Evolutionary conservation across 1,284 basidiomycete genomes (phyloP).

Genomic region (Fomitopsis betulina): DNA sequence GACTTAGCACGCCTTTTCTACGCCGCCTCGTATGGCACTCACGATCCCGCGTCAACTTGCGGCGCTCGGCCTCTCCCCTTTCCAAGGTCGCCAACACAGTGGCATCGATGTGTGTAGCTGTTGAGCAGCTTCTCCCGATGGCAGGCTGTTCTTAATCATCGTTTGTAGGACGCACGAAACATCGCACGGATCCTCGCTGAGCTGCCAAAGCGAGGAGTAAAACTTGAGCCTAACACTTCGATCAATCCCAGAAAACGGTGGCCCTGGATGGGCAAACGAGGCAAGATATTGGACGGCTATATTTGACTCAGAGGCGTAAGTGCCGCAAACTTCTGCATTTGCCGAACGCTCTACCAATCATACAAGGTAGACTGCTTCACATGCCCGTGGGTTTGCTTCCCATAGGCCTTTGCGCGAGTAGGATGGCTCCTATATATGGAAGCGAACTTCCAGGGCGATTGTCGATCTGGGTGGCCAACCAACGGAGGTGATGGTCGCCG

Average conservation of each 20-base stretch:
- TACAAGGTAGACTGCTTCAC: neutral
- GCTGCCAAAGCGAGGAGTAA: conserved; percentile 61
- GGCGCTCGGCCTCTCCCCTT: conserved; percentile 54
- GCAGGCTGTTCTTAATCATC: neutral
- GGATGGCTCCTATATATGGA: neutral
- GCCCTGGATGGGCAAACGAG: conserved; percentile 78
- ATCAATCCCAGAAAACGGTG: conserved; percentile 68
- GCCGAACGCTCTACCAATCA: neutral
- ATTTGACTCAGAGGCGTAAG: conserved; percentile 7
- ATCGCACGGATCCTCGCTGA: conserved; percentile 75
- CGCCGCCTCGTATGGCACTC: conserved; percentile 34
- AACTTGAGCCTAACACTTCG: conserved; percentile 67
- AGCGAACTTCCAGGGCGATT: neutral
- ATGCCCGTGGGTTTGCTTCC: conserved; percentile 5
- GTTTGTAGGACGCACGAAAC: conserved; percentile 77
- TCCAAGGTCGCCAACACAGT: conserved; percentile 80
- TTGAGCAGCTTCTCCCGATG: conserved; percentile 4
- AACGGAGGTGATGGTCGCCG: neutral
- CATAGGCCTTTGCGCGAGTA: neutral
- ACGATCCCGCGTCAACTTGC: conserved; percentile 64
- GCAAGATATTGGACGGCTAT: conserved; percentile 57
- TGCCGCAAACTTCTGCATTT: neutral
- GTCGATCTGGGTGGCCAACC: neutral
- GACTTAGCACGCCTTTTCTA: conserved; percentile 18
- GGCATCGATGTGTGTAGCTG: conserved; percentile 76